These are phyloP conservation scores for Boletus vinaceobasis DNA, from an alignment of 768 basidiomycete genomes.

Conservation along the genomic window DNA sequence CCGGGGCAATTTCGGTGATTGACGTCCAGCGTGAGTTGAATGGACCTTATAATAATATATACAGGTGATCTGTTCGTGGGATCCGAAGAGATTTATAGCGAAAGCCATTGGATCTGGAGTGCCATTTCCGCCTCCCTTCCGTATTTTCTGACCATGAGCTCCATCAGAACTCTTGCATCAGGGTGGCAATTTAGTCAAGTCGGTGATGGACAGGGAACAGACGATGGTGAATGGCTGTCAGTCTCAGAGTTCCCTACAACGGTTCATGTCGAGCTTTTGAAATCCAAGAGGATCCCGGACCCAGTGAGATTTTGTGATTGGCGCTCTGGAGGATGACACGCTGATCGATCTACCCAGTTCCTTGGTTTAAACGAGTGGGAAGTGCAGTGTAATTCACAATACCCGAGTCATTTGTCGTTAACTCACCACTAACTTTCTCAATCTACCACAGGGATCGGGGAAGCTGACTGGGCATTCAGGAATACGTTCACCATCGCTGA, in stretches of 20 bases:
- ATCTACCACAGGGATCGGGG: constrained; percentile 71
- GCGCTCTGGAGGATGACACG: neutral
- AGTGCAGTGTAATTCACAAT: constrained; percentile 64
- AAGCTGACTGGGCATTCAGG: constrained; percentile 81
- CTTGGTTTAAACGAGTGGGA: constrained; percentile 83
- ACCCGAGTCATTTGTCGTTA: neutral
- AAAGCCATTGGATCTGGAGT: neutral
- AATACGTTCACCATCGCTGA: constrained; percentile 54
- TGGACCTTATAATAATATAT: no score
- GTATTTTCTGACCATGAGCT: constrained; percentile 14
- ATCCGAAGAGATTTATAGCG: constrained; percentile 2
- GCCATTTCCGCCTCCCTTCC: neutral
- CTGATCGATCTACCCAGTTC: constrained; percentile 44
- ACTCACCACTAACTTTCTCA: neutral
- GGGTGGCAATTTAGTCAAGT: constrained; percentile 71
- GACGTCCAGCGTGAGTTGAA: neutral
- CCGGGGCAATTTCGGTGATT: constrained; percentile 16
- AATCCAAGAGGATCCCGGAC: constrained; percentile 71
- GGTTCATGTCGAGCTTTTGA: constrained; percentile 83
- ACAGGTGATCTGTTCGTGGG: neutral
- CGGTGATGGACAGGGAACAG: constrained; percentile 55
- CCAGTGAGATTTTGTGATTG: constrained; percentile 53
- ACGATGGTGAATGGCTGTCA: constrained; percentile 63
- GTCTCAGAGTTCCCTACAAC: constrained; percentile 74
- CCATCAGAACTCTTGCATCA: constrained; percentile 30